Base-by-base conservation (phyloP, 2,329 filamentous ascomycete species). In the Lachnellula arida region DNA sequence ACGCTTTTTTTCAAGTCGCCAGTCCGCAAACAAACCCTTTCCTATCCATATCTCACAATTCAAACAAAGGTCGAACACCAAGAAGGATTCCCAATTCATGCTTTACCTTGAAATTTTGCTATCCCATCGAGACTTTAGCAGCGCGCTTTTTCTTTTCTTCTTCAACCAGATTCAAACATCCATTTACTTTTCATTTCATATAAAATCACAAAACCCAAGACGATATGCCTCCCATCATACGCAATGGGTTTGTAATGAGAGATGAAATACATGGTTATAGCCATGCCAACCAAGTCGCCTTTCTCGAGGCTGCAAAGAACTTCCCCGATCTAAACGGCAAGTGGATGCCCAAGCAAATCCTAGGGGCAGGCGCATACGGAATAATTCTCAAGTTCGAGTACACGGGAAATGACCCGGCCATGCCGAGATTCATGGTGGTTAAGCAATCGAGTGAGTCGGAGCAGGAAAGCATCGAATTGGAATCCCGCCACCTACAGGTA, bases 361-460 rank as follows among this genome's bases (percentile, higher is more conserved):
- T 57, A 7, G 49, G 58, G 9, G 3, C 25, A 8, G 55, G 54
- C 8, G 23, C 9, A 4, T 40, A 47, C 48, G 51, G 54, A 12
- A 5, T 55, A 22, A 43, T 49, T 4, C 43, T 44, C 1, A 34
- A 49, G n/a, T 57, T 44, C 51, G 28, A 53, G 17, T 53, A 55
- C 14, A 34, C 25, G 2, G 52, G 52, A 12, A 17, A 42, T 3
- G 19, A 51, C 19, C 43, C 42, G 4, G 22, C 40, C 15, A 14
- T 43, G 17, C 56, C 52, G 2, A 58, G 51, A 35, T 22, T 43
- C 17, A 48, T 55, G 22, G 52, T 46, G 9, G 46, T 58, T 9
- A 58, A 58, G 49, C 56, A 58, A 46, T 14, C 32, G 5, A 19
- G 23, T 11, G 17, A 11, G 8, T 11, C 2, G 14, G 44, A 12